Evolutionary conservation across 345 rosid species (phyloP).

Genomic region (Pseudoturritis turrita): DNA sequence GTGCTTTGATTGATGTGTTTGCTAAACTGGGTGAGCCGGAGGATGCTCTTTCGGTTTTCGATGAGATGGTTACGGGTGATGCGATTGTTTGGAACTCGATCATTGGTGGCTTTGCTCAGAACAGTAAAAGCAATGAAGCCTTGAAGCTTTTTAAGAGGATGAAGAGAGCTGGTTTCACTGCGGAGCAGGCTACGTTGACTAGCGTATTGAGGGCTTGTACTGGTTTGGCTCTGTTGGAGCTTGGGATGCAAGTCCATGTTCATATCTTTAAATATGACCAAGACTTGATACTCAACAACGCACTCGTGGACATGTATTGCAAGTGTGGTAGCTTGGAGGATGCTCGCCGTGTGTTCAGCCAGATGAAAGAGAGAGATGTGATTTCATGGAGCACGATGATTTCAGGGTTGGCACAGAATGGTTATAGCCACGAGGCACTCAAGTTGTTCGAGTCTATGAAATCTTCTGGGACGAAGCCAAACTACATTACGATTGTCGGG

Average conservation of each 20-base stretch:
- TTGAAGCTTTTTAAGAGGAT: conserved; percentile 53
- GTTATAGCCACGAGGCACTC: conserved; percentile 60
- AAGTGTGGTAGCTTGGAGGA: conserved; percentile 68
- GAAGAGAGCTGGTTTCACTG: conserved; percentile 54
- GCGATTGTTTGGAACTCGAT: conserved; percentile 74
- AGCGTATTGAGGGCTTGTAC: conserved; percentile 70
- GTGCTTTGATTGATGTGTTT: conserved; percentile 62
- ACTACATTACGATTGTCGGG: conserved; percentile 55
- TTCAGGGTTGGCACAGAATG: conserved; percentile 69
- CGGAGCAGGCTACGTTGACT: conserved; percentile 53
- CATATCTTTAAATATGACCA: conserved; percentile 55
- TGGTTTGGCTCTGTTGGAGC: conserved; percentile 50
- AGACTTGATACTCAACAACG: conserved; percentile 63
- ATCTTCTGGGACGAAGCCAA: conserved; percentile 46
- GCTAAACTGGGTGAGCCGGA: conserved; percentile 51
- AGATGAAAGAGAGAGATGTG: conserved; percentile 58
- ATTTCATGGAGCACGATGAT: conserved; percentile 84
- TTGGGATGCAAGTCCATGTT: conserved; percentile 70
- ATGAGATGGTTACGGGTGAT: conserved; percentile 57
- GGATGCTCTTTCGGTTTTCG: conserved; percentile 41
- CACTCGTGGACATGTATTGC: conserved; percentile 74
- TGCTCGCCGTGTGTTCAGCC: conserved; percentile 40
- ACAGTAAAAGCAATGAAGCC: conserved; percentile 48
- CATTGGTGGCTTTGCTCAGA: conserved; percentile 73
- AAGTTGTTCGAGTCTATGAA: conserved; percentile 50